A percentile compares a stretch with the other conserved stretches of the same genome.
Conservation (phyloP, 2,329 filamentous ascomycete species). For the Tolypocladium tropicale region DNA sequence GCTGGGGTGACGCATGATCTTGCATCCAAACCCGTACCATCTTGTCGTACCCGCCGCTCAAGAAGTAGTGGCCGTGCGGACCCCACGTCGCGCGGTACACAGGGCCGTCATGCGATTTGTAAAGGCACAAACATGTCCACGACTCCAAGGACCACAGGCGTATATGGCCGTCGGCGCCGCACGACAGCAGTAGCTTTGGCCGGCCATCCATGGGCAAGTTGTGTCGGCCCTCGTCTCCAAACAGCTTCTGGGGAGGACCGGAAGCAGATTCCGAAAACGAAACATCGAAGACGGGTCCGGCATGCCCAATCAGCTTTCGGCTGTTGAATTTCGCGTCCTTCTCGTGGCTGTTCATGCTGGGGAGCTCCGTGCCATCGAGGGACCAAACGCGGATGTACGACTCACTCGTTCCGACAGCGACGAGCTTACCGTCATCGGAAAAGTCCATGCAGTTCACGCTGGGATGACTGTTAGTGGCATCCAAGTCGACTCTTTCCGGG, state of each 20-base stretch:
- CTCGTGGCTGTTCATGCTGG: constrained; percentile 50
- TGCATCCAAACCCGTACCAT: constrained; percentile 87
- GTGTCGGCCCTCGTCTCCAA: constrained; percentile 35
- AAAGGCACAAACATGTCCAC: constrained; percentile 87
- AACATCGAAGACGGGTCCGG: constrained; percentile 78
- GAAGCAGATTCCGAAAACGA: constrained; percentile 72
- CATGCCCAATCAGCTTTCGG: constrained; percentile 76
- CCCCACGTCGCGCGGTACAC: constrained; percentile 85
- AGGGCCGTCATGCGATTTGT: constrained; percentile 85
- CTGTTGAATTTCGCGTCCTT: constrained; percentile 50
- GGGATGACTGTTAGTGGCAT: background rate
- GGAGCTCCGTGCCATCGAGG: constrained; percentile 72
- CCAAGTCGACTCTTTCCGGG: background rate
- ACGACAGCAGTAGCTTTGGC: constrained; percentile 74
- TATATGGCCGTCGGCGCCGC: constrained; percentile 76
- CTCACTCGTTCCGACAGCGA: constrained; percentile 82
- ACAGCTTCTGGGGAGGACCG: constrained; percentile 35
- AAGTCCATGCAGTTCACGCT: constrained; percentile 93
- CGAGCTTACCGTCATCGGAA: constrained; percentile 78
- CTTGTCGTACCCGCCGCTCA: constrained; percentile 78
- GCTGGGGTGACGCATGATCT: constrained; percentile 80
- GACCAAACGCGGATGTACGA: constrained; percentile 96
- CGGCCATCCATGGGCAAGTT: constrained; percentile 37
- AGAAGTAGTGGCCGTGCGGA: constrained; percentile 91
- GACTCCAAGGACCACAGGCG: constrained; percentile 88